Evolutionary conservation across 23 red algal species (phyloP).

Genomic region (Gracilariopsis chorda): DNA sequence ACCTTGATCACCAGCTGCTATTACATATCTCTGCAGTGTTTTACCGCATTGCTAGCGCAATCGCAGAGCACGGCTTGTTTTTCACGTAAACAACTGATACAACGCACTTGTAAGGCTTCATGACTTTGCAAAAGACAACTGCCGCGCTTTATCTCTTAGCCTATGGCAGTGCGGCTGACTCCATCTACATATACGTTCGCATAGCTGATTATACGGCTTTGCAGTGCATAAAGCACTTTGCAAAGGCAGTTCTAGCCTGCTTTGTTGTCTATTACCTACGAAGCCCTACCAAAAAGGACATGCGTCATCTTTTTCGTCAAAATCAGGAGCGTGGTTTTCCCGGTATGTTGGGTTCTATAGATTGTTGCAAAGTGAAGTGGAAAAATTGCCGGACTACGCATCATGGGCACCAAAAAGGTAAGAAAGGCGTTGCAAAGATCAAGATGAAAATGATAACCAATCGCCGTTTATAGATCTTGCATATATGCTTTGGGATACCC

Average conservation of each 20-base stretch:
- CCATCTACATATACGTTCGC: background rate
- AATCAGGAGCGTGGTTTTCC: background rate
- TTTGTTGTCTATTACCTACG: background rate
- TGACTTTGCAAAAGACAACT: background rate
- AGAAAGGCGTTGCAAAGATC: background rate
- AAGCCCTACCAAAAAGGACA: background rate
- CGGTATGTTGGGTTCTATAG: background rate
- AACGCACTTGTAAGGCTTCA: too few species aligned
- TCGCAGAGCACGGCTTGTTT: background rate
- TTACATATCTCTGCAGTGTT: too few species aligned
- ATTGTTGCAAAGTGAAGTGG: background rate
- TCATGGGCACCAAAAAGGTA: background rate
- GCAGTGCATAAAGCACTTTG: background rate
- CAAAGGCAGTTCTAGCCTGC: background rate
- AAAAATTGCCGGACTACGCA: background rate
- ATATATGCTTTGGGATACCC: background rate
- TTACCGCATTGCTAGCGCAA: background rate
- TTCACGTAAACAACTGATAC: too few species aligned
- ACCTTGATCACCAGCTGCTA: too few species aligned
- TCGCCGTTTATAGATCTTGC: background rate
- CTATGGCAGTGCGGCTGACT: background rate
- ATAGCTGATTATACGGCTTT: background rate
- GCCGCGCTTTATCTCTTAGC: background rate
- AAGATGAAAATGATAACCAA: background rate
- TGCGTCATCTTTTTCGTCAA: background rate